phyloP scores from a whole-genome alignment of 768 basidiomycete genomes.

The Boletus subcaerulescens region DNA sequence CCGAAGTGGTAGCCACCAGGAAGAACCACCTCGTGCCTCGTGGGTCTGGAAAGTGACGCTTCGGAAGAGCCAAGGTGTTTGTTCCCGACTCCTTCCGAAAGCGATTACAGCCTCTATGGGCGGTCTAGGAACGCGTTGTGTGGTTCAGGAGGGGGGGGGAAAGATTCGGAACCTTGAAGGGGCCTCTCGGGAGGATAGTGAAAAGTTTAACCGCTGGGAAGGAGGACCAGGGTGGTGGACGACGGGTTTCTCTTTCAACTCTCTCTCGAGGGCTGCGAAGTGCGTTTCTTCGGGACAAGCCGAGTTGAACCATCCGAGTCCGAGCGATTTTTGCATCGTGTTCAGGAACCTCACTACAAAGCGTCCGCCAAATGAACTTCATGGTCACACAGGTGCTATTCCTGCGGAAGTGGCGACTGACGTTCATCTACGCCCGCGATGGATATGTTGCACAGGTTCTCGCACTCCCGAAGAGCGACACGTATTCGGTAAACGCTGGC shows the following conservation, averaged over 20 bases:
- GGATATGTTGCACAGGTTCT: conserved; percentile 2
- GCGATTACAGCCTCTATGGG: background rate
- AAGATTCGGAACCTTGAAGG: background rate
- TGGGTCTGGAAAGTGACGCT: conserved; percentile 5
- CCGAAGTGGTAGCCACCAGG: conserved; percentile 9
- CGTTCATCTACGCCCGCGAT: conserved; percentile 1
- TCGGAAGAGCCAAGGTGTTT: conserved; percentile 4
- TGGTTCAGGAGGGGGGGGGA: background rate
- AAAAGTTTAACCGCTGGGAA: background rate
- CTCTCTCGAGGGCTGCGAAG: background rate
- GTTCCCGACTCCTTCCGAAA: conserved; percentile 17
- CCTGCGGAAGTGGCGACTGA: background rate
- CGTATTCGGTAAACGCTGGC: conserved; percentile 2
- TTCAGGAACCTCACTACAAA: conserved; percentile 2
- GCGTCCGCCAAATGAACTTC: conserved; percentile 12
- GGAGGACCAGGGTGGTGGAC: background rate
- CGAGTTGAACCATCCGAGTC: conserved; percentile 7
- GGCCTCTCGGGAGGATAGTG: background rate
- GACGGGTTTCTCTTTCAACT: background rate
- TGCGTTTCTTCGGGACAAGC: background rate
- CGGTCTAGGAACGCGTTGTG: background rate
- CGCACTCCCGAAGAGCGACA: background rate
- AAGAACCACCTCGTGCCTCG: conserved; percentile 20
- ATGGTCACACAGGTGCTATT: background rate
- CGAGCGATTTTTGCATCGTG: conserved; percentile 8